Evolutionary conservation across 805 yeast genomes (phyloP).

Genomic region (Phaffomyces antillensis): DNA sequence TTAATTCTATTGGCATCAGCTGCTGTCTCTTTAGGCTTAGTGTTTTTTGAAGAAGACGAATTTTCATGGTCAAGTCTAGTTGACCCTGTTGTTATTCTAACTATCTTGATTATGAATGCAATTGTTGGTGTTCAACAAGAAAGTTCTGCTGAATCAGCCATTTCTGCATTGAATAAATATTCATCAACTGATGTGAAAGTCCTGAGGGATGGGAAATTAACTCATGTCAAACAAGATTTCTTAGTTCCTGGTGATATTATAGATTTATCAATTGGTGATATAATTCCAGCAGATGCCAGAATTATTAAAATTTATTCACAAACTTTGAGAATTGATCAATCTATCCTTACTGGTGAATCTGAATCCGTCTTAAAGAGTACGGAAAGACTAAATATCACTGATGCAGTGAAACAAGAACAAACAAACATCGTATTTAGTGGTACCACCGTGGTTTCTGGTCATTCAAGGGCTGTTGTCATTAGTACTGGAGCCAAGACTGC

Average conservation of each 20-base stretch:
- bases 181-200: constrained; percentile 41
- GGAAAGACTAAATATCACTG: constrained; percentile 20
- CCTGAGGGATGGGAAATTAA: constrained; percentile 33
- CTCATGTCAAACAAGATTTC: constrained; percentile 34
- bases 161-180: constrained; percentile 40
- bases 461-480: constrained; percentile 39
- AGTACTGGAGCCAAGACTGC: constrained; percentile 41
- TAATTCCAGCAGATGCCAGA: constrained; percentile 44
- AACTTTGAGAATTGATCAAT: constrained; percentile 37
- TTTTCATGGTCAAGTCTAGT: constrained; percentile 27
- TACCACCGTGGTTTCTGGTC: constrained; percentile 36
- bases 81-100: constrained; percentile 36
- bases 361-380: constrained; percentile 32
- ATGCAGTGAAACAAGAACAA: constrained; percentile 32
- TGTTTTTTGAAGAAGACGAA: constrained; percentile 23
- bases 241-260: constrained; percentile 43
- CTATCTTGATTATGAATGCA: constrained; percentile 39
- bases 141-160: constrained; percentile 42
- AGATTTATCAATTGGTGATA: constrained; percentile 31
- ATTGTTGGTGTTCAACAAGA: constrained; percentile 45
- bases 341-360: constrained; percentile 43
- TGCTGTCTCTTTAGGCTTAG: constrained; percentile 26
- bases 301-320: constrained; percentile 31
- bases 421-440: constrained; percentile 42
- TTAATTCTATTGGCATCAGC: constrained; percentile 28